Evolutionary conservation across 495 filamentous ascomycete species (phyloP).

Genomic region (Talaromyces stipitatus): DNA sequence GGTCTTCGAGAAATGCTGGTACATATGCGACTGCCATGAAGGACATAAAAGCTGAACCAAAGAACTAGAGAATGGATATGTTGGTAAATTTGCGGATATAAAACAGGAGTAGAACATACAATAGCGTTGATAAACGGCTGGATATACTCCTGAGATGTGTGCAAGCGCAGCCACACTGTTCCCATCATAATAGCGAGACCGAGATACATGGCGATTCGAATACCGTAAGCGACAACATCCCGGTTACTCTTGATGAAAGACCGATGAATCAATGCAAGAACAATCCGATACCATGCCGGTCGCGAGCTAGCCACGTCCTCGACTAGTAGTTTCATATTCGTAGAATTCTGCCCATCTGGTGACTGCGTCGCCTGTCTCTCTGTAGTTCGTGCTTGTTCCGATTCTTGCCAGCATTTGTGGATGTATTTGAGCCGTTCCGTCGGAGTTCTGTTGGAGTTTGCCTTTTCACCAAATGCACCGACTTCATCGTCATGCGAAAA

Average conservation of each 20-base stretch:
- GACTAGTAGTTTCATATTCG: not conserved
- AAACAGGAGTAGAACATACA: conserved; percentile 16
- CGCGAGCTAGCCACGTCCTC: conserved; percentile 14
- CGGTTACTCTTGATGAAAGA: conserved; percentile 73
- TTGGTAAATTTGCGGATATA: not conserved
- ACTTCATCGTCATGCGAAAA: conserved; percentile 44
- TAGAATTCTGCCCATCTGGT: not conserved
- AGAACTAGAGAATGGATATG: conserved; percentile 50
- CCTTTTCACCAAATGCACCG: conserved; percentile 11
- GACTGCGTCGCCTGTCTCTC: not conserved
- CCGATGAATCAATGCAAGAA: conserved; percentile 55
- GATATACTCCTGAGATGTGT: conserved; percentile 56
- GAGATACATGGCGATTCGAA: conserved; percentile 75
- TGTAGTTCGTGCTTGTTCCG: conserved; percentile 5
- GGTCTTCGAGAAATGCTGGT: conserved; percentile 75
- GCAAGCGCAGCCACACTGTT: conserved; percentile 71
- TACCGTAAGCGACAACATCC: conserved; percentile 74
- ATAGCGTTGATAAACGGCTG: conserved; percentile 76
- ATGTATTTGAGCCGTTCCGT: conserved; percentile 14
- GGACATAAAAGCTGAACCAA: conserved; percentile 78
- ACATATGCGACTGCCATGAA: conserved; percentile 89
- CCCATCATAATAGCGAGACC: conserved; percentile 84
- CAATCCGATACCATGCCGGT: conserved; percentile 22
- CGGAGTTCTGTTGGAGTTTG: not conserved
- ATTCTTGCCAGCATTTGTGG: conserved; percentile 22